Conservation (phyloP, 768 basidiomycete genomes). For the Mycena maculata region DNA sequence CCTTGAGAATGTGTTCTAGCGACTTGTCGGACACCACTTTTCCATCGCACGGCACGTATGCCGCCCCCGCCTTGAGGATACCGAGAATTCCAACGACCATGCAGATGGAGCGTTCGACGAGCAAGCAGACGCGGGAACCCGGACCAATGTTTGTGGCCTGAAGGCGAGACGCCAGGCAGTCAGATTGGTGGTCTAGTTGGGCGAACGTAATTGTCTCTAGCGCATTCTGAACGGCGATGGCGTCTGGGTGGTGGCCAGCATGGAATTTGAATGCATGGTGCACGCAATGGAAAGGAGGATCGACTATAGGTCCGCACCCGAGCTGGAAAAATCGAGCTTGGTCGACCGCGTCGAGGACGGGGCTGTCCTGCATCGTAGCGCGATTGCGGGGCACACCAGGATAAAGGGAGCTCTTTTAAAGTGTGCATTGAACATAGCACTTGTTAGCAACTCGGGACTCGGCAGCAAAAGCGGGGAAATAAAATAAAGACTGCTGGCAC, state of each 20-base stretch:
- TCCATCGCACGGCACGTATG: conserved; percentile 71
- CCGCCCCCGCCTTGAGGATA: conserved; percentile 66
- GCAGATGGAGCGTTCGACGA: conserved; percentile 64
- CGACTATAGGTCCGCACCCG: conserved; percentile 53
- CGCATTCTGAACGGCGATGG: conserved; percentile 63
- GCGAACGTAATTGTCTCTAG: conserved; percentile 60
- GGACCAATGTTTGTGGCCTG: conserved; percentile 51
- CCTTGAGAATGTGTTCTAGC: conserved; percentile 61
- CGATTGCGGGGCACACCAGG: conserved; percentile 28
- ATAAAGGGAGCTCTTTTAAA: conserved; percentile 23
- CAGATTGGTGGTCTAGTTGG: conserved; percentile 56
- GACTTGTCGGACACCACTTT: conserved; percentile 67
- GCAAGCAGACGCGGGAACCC: conserved; percentile 65
- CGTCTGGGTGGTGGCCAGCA: conserved; percentile 53
- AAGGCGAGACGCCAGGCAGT: conserved; percentile 25
- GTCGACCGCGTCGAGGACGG: conserved; percentile 48
- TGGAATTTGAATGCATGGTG: conserved; percentile 68
- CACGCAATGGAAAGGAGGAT: conserved; percentile 59
- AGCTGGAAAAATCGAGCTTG: conserved; percentile 57
- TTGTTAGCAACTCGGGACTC: conserved; percentile 6
- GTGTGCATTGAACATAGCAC: not conserved
- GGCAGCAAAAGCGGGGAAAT: conserved; percentile 23
- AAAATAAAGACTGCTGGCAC: conserved; percentile 10
- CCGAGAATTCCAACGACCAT: conserved; percentile 67
- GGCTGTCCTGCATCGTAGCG: conserved; percentile 21